Evolutionary conservation across 2,329 filamentous ascomycete species (phyloP).

Genomic region (Ophiostoma pallidulum): DNA sequence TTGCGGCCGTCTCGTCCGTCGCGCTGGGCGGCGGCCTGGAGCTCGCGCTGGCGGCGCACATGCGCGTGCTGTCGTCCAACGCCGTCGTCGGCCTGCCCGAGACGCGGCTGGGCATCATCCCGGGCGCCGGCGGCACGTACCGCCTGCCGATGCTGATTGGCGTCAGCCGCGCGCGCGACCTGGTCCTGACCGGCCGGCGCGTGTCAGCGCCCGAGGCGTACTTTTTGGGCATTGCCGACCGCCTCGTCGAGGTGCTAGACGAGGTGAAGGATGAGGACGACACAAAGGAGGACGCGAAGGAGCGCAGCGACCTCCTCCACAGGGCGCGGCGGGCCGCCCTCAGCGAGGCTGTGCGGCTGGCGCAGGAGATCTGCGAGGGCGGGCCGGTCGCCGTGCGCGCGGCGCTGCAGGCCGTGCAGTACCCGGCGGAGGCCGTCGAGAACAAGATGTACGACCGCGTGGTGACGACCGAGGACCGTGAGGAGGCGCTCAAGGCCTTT

Average conservation of each 20-base stretch:
- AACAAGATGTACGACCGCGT: slow-evolving; percentile 80
- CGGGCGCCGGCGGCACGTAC: slow-evolving; percentile 87
- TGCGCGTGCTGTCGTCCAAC: slow-evolving; percentile 76
- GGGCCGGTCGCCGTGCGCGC: slow-evolving; percentile 75
- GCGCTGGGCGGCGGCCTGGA: slow-evolving; percentile 92
- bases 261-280: slow-evolving; percentile 15
- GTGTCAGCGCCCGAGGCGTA: slow-evolving; percentile 80
- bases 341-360: slow-evolving; percentile 66
- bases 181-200: slow-evolving; percentile 83
- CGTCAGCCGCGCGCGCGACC: slow-evolving; percentile 68
- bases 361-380: slow-evolving; percentile 70
- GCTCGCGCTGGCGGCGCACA: slow-evolving; percentile 77
- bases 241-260: slow-evolving; percentile 65
- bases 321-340: slow-evolving; percentile 59
- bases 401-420: slow-evolving; percentile 67
- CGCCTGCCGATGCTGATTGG: slow-evolving; percentile 78
- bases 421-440: slow-evolving; percentile 67
- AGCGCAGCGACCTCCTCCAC: slow-evolving; percentile 35
- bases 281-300: slow-evolving; percentile 28
- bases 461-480: slow-evolving; percentile 71
- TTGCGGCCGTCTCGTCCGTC: slow-evolving; percentile 74
- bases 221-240: slow-evolving; percentile 80
- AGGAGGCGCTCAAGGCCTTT: slow-evolving; percentile 85
- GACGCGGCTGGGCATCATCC: slow-evolving; percentile 86
- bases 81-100: slow-evolving; percentile 78